Percentiles rank a stretch among this genome's conserved stretches.
Conservation (phyloP, 106 monocot species). For the Triglochin maritima region DNA sequence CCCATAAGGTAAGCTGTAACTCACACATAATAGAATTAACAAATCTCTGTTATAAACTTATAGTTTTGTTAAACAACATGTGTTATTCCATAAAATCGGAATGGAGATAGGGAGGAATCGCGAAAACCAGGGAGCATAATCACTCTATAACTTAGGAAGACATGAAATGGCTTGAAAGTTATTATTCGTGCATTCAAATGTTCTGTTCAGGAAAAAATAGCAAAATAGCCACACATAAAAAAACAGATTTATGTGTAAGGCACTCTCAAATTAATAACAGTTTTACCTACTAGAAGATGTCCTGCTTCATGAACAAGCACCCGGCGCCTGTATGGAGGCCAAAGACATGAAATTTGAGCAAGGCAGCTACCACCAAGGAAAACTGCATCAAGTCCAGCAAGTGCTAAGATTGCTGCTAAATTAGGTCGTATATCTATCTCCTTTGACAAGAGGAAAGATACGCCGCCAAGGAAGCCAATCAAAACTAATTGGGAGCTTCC, state of each 20-base stretch:
- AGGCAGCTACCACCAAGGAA: constrained; percentile 95
- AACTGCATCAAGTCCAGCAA: constrained; percentile 55
- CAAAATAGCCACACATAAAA: too few relatives aligned
- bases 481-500: constrained; percentile 48
- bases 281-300: constrained; percentile 75
- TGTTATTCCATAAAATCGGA: background rate
- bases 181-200: background rate
- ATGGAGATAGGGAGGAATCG: too few relatives aligned
- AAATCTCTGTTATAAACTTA: background rate
- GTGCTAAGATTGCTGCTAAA: constrained; percentile 58
- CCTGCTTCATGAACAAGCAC: constrained; percentile 98
- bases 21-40: background rate
- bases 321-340: constrained; percentile 83
- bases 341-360: constrained; percentile 72
- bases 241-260: too few relatives aligned
- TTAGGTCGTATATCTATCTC: constrained; percentile 87
- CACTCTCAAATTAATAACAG: too few relatives aligned
- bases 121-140: too few relatives aligned
- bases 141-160: too few relatives aligned
- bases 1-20: constrained; percentile 85
- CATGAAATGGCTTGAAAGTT: too few relatives aligned
- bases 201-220: background rate
- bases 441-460: constrained; percentile 61
- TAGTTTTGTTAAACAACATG: background rate
- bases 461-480: constrained; percentile 57